Base-by-base conservation (phyloP, 2,329 filamentous ascomycete genomes). In the Sclerotiophoma versabilis region DNA sequence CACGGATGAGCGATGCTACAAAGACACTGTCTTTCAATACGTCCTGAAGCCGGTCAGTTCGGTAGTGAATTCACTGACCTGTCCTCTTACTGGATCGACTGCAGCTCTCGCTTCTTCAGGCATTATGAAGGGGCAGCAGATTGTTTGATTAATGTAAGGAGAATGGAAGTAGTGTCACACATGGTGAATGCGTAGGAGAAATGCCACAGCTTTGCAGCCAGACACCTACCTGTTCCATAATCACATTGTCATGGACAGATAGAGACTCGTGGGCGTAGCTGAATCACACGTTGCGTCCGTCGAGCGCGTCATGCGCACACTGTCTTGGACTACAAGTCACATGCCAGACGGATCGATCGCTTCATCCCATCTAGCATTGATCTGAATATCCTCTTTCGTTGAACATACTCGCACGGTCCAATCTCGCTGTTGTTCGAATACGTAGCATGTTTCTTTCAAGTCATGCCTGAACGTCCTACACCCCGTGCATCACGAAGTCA, bases 1-100 rank as follows among this genome's bases (percentile, higher is more conserved):
- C 66, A 20, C 60, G 53, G 15, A 72, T 62, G 25, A 73, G 65
- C n/a, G 68, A 71, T 10, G 65, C 66, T 12, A 73, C 65, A 15
- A 70, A 62, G 3, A 70, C 64, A 22, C 63, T 43, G 17, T 70
- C 62, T 42, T 66, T 61, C 0, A 66, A 54, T 9, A 66, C 37
- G 43, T 58, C 65, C 63, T 68, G 17, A 7, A n/a, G 4, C 4
- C 12, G 2, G 9, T 54, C 15, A 54, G 34, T 11, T 20, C 8
- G 6, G 10, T 15, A 4, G 2, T 9, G 10, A 11, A 32, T 10
- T n/a, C 5, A 15, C 19, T 11, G 14, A 9, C 14, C n/a, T 14
- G 11, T 10, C n/a, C 22, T 19, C 29, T 38, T 51, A 51, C 46
- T 11, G 37, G 46, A 15, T 56, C 47, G 9, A 50, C 37, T 2